Conservation (phyloP, 2,329 filamentous ascomycete genomes). For the Verticillium albo-atrum region DNA sequence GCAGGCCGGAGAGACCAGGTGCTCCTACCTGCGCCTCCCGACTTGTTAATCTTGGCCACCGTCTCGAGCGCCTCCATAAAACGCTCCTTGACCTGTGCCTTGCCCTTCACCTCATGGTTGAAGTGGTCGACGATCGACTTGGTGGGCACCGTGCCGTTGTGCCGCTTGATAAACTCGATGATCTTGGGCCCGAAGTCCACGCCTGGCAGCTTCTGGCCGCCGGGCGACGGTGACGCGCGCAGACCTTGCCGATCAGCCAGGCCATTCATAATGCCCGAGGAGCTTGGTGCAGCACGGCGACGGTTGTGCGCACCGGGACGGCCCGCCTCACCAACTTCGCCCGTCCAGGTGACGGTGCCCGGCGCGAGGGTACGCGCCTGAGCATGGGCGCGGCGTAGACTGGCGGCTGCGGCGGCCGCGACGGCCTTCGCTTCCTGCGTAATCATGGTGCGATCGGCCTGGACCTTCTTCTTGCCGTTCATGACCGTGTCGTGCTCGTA, state of each 20-base stretch:
- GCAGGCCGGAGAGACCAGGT: constrained; percentile 36
- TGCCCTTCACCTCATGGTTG: constrained; percentile 62
- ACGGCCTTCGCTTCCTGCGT: constrained; percentile 77
- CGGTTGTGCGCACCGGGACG: constrained; percentile 54
- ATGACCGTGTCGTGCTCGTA: constrained; percentile 92
- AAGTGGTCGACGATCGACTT: constrained; percentile 90
- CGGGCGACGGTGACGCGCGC: constrained; percentile 10
- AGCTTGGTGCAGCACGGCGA: constrained; percentile 46
- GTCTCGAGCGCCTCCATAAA: constrained; percentile 78
- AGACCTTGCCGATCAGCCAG: constrained; percentile 54
- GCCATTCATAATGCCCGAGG: constrained; percentile 50
- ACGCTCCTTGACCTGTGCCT: constrained; percentile 58
- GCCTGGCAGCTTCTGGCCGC: constrained; percentile 26
- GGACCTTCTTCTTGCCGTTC: constrained; percentile 65
- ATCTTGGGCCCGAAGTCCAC: constrained; percentile 67
- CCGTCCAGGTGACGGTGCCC: constrained; percentile 92
- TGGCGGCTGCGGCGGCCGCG: constrained; percentile 71
- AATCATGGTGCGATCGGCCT: constrained; percentile 73
- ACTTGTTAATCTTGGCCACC: constrained; percentile 68
- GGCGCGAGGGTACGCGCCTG: constrained; percentile 69
- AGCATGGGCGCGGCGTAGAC: constrained; percentile 69
- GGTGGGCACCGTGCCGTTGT: constrained; percentile 74
- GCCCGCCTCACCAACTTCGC: constrained; percentile 73
- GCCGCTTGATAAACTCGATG: constrained; percentile 66
- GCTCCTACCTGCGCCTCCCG: constrained; percentile 45